Conservation (phyloP, 2,329 filamentous ascomycete genomes). For the Ascochyta viciae-villosae region DNA sequence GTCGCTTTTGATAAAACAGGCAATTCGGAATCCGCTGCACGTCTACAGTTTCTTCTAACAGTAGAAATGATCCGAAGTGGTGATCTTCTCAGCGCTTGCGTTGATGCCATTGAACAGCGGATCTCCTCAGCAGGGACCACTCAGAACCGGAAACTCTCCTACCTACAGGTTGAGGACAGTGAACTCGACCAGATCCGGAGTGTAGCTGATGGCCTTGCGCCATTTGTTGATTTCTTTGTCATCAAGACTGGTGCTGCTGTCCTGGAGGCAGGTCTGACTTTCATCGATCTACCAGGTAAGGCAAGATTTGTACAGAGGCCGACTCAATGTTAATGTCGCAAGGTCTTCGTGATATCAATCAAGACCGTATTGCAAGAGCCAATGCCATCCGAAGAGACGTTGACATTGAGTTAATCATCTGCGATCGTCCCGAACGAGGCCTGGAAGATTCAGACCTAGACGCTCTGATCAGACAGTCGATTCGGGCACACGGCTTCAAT, state of each 20-base stretch:
- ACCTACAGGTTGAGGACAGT: slow-evolving; percentile 3
- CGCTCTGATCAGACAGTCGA: slow-evolving; percentile 10
- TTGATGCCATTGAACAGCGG: slow-evolving; percentile 9
- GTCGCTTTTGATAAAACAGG: slow-evolving; percentile 1
- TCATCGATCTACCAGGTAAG: slow-evolving; percentile 12
- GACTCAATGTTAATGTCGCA: neutral
- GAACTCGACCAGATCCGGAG: slow-evolving; percentile 1
- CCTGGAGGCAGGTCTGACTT: slow-evolving; percentile 8
- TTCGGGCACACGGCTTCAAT: slow-evolving; percentile 11
- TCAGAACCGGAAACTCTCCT: neutral
- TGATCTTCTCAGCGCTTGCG: neutral
- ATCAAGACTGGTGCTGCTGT: slow-evolving; percentile 12
- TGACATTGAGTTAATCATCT: slow-evolving; percentile 13
- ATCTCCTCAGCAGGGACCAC: neutral
- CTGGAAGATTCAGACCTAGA: slow-evolving; percentile 13
- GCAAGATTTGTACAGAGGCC: neutral
- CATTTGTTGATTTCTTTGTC: slow-evolving; percentile 11
- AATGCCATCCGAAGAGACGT: slow-evolving; percentile 11
- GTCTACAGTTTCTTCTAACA: neutral
- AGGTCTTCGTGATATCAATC: slow-evolving; percentile 14
- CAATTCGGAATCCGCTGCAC: neutral
- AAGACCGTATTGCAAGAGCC: slow-evolving; percentile 10
- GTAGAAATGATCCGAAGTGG: neutral
- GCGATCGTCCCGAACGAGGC: slow-evolving; percentile 13
- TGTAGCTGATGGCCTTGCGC: slow-evolving; percentile 3